phyloP scores from a whole-genome alignment of 164 flowering plant species.

The Buxus sempervirens region DNA sequence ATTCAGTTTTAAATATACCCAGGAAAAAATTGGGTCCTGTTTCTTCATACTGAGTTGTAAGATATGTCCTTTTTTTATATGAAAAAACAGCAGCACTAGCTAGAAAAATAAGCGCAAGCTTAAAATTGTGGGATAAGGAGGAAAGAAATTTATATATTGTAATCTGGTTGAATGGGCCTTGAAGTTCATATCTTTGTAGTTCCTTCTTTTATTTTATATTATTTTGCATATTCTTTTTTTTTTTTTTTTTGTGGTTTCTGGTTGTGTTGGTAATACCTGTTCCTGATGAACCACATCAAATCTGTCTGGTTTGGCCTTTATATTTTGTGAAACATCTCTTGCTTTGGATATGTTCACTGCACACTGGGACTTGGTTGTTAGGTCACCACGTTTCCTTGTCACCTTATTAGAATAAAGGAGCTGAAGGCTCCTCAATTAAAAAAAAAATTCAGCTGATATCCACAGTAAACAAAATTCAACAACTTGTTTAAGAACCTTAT shows the following conservation, averaged over 20 bases:
- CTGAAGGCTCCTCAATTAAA: not conserved
- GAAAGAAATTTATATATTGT: not conserved
- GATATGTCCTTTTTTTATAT: conserved; percentile 1
- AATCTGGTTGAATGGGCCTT: not conserved
- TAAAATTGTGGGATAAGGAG: not conserved
- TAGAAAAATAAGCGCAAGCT: not conserved
- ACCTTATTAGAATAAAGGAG: not conserved
- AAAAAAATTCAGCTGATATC: not conserved
- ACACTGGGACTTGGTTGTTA: not conserved
- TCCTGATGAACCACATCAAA: not conserved
- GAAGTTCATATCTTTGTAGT: too few species aligned
- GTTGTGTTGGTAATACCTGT: not conserved
- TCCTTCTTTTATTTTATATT: too few species aligned
- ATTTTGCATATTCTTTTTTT: too few species aligned
- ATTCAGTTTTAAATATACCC: conserved; percentile 7
- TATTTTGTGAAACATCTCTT: not conserved
- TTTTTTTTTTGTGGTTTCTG: too few species aligned
- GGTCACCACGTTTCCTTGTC: not conserved
- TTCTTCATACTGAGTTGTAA: conserved; percentile 2
- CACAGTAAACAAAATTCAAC: not conserved
- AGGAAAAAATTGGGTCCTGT: conserved; percentile 12
- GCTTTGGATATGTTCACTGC: not conserved
- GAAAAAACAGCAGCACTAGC: not conserved
- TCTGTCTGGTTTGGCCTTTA: not conserved
- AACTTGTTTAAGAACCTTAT: not conserved